Base-by-base conservation (phyloP, 345 rosid species). In the Aethionema arabicum region DNA sequence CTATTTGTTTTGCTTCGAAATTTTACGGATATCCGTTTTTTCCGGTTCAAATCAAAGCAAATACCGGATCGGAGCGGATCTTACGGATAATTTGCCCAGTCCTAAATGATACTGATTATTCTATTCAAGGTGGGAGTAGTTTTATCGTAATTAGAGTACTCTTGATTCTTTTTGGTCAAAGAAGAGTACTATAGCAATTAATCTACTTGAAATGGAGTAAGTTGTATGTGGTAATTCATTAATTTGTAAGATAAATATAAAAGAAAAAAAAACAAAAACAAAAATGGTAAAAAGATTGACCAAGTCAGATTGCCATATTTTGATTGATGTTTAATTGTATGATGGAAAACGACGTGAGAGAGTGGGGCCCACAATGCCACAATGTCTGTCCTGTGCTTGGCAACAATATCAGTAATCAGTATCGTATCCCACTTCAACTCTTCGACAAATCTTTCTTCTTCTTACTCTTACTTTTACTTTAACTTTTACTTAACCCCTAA, bases 361-460 rank as follows among this genome's bases (percentile, higher is more conserved):
- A 48, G 74, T 67, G 74, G 87, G 76, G 69, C 75, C 79, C 75
- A 80, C 63, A 27, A 75, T 81, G 89, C 78, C 75, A 80, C 63
- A 27, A 75, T 81, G 89, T 77, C 54, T 61, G 79, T 70, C 77
- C 61, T 70, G 60, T 64, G 76, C 42, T 39, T 64, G 87, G 77
- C 83, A 86, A 70, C 78, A 83, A 79, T 74, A 21, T 21, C 27
- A 21, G 2, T 21, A 21, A 21, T 21, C 27, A 21, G 2, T 21
- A 21, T 21, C 27, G 27, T 21, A 89, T 89, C 89, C 86, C 81
- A 80, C 82, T 63, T 4, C 60, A 78, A 78, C 40, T 56, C 32
- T 77, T 32, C 5, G 42, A 52, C 62, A 31, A 46, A 44, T 69
- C 63, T 68, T 41, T 50, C 79, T 60, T 66, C 66, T 54, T 69